phyloP scores from a whole-genome alignment of 495 filamentous ascomycete genomes.

The Durotheca rogersii region DNA sequence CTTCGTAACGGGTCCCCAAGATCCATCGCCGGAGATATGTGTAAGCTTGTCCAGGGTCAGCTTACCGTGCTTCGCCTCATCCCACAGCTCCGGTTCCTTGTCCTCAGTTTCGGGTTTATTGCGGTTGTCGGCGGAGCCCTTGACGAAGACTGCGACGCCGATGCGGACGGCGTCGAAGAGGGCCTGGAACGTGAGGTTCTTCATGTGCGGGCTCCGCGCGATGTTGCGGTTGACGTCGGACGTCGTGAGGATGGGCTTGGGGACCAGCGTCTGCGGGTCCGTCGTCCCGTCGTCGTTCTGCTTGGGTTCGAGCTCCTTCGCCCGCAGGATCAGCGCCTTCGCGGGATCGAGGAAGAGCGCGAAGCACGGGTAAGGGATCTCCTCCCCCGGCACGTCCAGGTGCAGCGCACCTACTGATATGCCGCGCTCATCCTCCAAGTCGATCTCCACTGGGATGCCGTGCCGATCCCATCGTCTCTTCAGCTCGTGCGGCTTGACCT shows the following conservation, averaged over 20 bases:
- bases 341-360: conserved; percentile 19
- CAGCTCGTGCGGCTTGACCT: conserved; percentile 9
- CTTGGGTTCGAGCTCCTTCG: conserved; percentile 8
- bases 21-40: conserved; percentile 13
- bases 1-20: conserved; percentile 19
- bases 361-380: conserved; percentile 17
- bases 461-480: conserved; percentile 20
- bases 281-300: conserved; percentile 2
- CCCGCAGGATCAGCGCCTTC: conserved; percentile 19
- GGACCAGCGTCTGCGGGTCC: not conserved
- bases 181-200: conserved; percentile 5
- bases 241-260: conserved; percentile 1
- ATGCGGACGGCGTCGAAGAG: conserved; percentile 9
- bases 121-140: conserved; percentile 1
- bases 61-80: conserved; percentile 19
- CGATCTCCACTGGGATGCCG: conserved; percentile 17
- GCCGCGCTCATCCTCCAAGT: conserved; percentile 18
- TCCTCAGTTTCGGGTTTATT: not conserved
- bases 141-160: conserved; percentile 14
- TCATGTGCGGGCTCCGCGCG: conserved; percentile 1
- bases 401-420: conserved; percentile 14
- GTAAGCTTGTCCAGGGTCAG: conserved; percentile 24
- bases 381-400: conserved; percentile 12
- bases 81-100: conserved; percentile 10
- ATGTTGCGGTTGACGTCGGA: conserved; percentile 9